A percentile compares a stretch with the other conserved stretches of the same genome.
Evolutionary conservation across 768 basidiomycete species (phyloP).

Genomic region (Russula olivacea): DNA sequence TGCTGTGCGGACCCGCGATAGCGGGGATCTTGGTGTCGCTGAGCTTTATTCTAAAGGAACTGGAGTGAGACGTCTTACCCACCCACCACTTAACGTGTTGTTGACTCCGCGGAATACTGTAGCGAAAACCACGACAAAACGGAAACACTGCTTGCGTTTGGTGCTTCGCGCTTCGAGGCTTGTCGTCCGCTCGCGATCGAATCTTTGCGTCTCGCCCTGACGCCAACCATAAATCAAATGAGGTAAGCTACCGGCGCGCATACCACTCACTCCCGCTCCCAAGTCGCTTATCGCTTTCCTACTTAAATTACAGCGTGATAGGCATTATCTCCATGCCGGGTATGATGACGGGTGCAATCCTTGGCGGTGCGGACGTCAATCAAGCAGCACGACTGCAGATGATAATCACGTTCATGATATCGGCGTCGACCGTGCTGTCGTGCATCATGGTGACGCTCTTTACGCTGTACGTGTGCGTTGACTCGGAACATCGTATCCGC

Average conservation of each 20-base stretch:
- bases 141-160: constrained; percentile 81
- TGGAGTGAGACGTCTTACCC: constrained; percentile 47
- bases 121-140: constrained; percentile 83
- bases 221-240: constrained; percentile 83
- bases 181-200: constrained; percentile 74
- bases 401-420: constrained; percentile 94
- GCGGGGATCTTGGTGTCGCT: constrained; percentile 68
- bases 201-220: constrained; percentile 69
- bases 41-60: constrained; percentile 63
- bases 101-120: background rate
- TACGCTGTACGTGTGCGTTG: constrained; percentile 60
- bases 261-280: background rate
- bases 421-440: constrained; percentile 66
- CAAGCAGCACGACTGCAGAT: constrained; percentile 86
- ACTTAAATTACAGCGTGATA: constrained; percentile 44
- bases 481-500: constrained; percentile 61
- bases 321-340: constrained; percentile 80
- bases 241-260: constrained; percentile 39
- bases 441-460: constrained; percentile 58
- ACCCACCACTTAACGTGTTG: background rate
- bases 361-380: constrained; percentile 80
- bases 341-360: constrained; percentile 91
- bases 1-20: constrained; percentile 79
- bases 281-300: background rate
- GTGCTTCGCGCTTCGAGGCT: constrained; percentile 79